Percentiles rank a stretch among this genome's conserved stretches.
These are phyloP conservation scores for Anthracocystis walkeri DNA, from an alignment of 1,284 basidiomycete genomes.

Conservation along the genomic window DNA sequence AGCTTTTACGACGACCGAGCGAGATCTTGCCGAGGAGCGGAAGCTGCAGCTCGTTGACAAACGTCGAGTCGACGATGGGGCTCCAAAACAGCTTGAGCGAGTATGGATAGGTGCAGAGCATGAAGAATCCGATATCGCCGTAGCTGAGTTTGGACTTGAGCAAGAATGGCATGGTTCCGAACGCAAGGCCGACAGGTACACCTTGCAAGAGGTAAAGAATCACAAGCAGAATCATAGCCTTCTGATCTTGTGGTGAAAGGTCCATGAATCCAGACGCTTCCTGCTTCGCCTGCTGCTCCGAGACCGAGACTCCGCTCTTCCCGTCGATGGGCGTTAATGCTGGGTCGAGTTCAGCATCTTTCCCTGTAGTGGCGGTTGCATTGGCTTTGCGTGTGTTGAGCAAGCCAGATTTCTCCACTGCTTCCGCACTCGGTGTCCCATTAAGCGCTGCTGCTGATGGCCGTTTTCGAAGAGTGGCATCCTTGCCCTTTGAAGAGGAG, in stretches of 20 bases:
- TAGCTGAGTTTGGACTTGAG: slow-evolving; percentile 94
- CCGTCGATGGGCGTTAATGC: slow-evolving; percentile 21
- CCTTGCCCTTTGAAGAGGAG: slow-evolving; percentile 13
- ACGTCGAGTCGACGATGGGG: slow-evolving; percentile 94
- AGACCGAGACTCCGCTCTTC: slow-evolving; percentile 22
- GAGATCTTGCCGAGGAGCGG: slow-evolving; percentile 48
- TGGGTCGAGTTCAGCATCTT: slow-evolving; percentile 11
- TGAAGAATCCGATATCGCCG: slow-evolving; percentile 94
- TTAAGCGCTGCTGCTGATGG: slow-evolving; percentile 30
- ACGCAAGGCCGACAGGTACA: slow-evolving; percentile 82
- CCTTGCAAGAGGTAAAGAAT: slow-evolving; percentile 93
- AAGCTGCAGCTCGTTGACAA: slow-evolving; percentile 74
- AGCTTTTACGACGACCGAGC: slow-evolving; percentile 91
- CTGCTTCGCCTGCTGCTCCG: slow-evolving; percentile 23
- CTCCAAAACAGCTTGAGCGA: slow-evolving; percentile 98
- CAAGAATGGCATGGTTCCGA: slow-evolving; percentile 94
- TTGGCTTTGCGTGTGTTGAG: slow-evolving; percentile 22
- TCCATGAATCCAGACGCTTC: slow-evolving; percentile 54
- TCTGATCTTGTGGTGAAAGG: slow-evolving; percentile 38
- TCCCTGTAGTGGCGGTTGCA: slow-evolving; percentile 6
- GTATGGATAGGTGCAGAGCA: slow-evolving; percentile 94
- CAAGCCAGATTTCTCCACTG: slow-evolving; percentile 33
- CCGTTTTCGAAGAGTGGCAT: slow-evolving; percentile 24
- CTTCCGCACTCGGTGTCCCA: slow-evolving; percentile 28
- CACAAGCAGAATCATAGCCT: slow-evolving; percentile 85